These are phyloP conservation scores for Symbiotaphrina buchneri DNA, from an alignment of 495 filamentous ascomycete genomes.

Conservation along the genomic window DNA sequence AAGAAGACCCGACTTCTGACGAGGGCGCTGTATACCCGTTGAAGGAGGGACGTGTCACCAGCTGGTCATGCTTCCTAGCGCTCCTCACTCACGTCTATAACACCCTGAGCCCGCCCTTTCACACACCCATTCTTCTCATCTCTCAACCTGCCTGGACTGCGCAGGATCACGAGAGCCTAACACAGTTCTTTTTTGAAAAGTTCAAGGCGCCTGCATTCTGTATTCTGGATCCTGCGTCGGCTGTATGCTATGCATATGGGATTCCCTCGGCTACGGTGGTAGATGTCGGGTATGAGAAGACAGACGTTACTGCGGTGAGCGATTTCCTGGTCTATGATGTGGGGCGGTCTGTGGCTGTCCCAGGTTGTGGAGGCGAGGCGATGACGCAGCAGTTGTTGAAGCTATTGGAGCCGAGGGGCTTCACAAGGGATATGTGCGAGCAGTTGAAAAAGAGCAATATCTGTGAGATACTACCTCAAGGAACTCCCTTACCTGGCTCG, in stretches of 20 bases:
- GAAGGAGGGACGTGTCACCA: conserved; percentile 55
- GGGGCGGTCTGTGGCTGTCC: conserved; percentile 36
- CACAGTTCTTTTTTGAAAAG: conserved; percentile 89
- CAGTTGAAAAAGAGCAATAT: conserved; percentile 77
- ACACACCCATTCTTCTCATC: conserved; percentile 82
- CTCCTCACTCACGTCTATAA: conserved; percentile 74
- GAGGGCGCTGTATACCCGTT: conserved; percentile 85
- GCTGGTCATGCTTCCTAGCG: conserved; percentile 84
- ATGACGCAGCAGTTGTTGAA: conserved; percentile 59
- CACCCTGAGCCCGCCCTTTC: conserved; percentile 68
- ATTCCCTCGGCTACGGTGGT: conserved; percentile 55
- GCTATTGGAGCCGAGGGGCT: conserved; percentile 44
- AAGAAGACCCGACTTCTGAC: conserved; percentile 70
- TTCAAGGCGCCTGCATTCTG: conserved; percentile 83
- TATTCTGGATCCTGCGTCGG: conserved; percentile 65
- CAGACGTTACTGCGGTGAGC: conserved; percentile 70
- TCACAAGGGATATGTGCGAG: conserved; percentile 78
- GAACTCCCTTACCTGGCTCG: conserved; percentile 30
- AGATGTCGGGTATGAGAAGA: conserved; percentile 78
- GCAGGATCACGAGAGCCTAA: conserved; percentile 57
- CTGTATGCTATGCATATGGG: conserved; percentile 67
- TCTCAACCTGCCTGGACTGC: conserved; percentile 69
- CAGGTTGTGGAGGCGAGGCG: conserved; percentile 61
- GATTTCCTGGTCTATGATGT: conserved; percentile 46
- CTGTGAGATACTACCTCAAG: conserved; percentile 66